Conservation (phyloP, 371 early-diverging fungal species). For the Actinomucor elegans region DNA sequence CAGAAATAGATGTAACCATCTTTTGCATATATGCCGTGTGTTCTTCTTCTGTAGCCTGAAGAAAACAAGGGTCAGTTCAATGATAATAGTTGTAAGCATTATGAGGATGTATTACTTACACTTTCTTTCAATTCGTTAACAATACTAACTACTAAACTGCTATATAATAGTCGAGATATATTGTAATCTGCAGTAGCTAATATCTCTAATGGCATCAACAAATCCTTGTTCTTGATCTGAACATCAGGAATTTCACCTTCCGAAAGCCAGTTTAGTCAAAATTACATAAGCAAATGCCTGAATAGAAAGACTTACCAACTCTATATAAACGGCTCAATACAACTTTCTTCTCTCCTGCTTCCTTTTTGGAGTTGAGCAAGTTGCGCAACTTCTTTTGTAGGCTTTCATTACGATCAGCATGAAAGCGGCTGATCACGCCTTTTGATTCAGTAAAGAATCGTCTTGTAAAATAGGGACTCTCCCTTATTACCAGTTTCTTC, state of each 20-base stretch:
- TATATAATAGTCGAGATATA: constrained; percentile 59
- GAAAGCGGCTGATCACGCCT: constrained; percentile 5
- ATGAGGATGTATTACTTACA: constrained; percentile 18
- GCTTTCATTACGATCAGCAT: constrained; percentile 40
- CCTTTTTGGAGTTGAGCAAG: constrained; percentile 32
- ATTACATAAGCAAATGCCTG: neutral
- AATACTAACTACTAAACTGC: constrained; percentile 45
- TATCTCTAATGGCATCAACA: constrained; percentile 66
- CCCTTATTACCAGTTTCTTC: neutral
- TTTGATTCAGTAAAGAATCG: constrained; percentile 1
- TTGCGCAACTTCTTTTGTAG: constrained; percentile 16
- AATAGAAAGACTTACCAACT: constrained; percentile 26
- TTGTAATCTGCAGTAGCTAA: constrained; percentile 65
- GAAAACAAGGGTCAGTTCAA: too few relatives aligned
- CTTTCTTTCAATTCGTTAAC: constrained; percentile 33
- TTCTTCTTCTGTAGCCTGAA: constrained; percentile 13
- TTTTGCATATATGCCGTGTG: constrained; percentile 19
- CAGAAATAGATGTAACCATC: constrained; percentile 28
- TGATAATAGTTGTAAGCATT: too few relatives aligned
- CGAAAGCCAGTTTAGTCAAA: too few relatives aligned
- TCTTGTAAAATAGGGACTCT: constrained; percentile 3
- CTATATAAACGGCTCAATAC: constrained; percentile 65
- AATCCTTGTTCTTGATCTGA: constrained; percentile 62
- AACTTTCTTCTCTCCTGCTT: constrained; percentile 55
- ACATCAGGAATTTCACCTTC: constrained; percentile 79